phyloP scores from a whole-genome alignment of 768 basidiomycete genomes.

The Boletus edulis region DNA sequence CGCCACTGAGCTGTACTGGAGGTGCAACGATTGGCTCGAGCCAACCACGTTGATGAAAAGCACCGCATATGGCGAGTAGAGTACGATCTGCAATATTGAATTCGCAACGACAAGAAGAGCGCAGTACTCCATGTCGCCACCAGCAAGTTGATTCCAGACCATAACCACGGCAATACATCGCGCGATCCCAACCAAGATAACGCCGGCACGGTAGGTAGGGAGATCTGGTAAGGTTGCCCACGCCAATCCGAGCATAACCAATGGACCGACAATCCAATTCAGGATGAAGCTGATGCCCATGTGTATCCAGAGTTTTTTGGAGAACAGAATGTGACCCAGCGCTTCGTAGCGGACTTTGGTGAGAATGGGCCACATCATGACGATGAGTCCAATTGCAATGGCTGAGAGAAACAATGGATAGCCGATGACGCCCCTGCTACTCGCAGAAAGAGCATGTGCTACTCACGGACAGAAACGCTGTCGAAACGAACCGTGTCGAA shows the following conservation, averaged over 20 bases:
- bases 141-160: constrained; percentile 77
- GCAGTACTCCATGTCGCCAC: constrained; percentile 69
- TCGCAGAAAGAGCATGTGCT: not conserved
- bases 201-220: constrained; percentile 70
- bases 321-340: constrained; percentile 54
- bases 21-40: constrained; percentile 36
- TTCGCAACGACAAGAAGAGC: constrained; percentile 82
- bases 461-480: constrained; percentile 77
- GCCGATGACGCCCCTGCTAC: not conserved
- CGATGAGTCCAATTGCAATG: constrained; percentile 74
- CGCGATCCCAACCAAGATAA: constrained; percentile 70
- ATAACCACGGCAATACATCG: constrained; percentile 61
- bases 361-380: constrained; percentile 88
- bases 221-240: constrained; percentile 86
- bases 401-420: constrained; percentile 39
- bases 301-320: constrained; percentile 60
- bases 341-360: constrained; percentile 76
- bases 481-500: constrained; percentile 63
- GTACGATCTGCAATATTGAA: constrained; percentile 71
- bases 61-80: constrained; percentile 66
- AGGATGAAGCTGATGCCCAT: constrained; percentile 63
- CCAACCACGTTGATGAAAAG: constrained; percentile 75
- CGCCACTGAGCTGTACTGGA: constrained; percentile 58
- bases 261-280: constrained; percentile 81
- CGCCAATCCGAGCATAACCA: constrained; percentile 81